Evolutionary conservation across 257 asterid species (phyloP).

Genomic region (Solanum etuberosum): DNA sequence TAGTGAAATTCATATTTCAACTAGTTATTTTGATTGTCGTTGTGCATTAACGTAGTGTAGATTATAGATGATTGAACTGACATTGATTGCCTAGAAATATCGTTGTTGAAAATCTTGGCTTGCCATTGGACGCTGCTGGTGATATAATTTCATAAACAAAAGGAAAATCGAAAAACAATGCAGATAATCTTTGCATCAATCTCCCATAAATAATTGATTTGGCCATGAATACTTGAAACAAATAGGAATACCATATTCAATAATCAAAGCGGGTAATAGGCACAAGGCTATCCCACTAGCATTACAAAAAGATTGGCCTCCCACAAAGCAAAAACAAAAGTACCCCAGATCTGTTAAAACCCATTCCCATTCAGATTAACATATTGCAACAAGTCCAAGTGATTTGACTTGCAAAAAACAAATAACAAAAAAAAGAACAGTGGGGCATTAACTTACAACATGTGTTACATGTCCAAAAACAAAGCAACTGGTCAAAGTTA

Average conservation of each 20-base stretch:
- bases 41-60: neutral
- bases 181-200: neutral
- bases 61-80: neutral
- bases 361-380: neutral
- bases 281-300: neutral
- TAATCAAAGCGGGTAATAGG: neutral
- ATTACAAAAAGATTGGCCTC: neutral
- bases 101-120: neutral
- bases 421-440: neutral
- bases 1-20: neutral
- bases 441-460: neutral
- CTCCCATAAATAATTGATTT: neutral
- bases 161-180: neutral
- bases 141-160: neutral
- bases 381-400: neutral
- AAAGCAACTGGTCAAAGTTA: neutral
- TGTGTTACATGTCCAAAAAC: neutral
- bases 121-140: neutral
- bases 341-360: neutral
- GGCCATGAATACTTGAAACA: neutral
- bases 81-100: neutral
- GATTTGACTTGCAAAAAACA: neutral
- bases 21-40: neutral
- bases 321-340: neutral
- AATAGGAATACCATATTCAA: neutral